These are phyloP conservation scores for Arthrobotrys megalospora DNA, from an alignment of 2,329 filamentous ascomycete species.

Conservation along the genomic window DNA sequence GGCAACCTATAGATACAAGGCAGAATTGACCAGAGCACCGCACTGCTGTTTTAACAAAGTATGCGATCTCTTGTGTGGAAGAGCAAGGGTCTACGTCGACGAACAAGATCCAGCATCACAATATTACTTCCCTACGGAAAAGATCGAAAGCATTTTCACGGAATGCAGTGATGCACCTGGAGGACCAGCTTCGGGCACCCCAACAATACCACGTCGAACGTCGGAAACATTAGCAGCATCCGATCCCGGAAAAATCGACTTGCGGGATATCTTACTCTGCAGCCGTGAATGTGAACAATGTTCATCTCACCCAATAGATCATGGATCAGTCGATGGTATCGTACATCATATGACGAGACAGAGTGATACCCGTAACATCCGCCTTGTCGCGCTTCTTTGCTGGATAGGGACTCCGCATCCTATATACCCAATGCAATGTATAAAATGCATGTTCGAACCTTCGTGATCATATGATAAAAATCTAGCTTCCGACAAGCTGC, in stretches of 20 bases:
- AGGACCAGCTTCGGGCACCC: neutral
- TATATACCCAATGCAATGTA: slow-evolving; percentile 1
- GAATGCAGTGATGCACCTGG: neutral
- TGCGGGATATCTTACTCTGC: neutral
- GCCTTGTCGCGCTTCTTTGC: slow-evolving; percentile 3
- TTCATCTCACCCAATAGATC: neutral
- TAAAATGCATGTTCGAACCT: neutral
- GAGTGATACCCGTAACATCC: slow-evolving; percentile 5
- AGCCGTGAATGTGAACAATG: neutral
- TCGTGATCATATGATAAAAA: neutral
- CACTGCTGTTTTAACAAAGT: neutral
- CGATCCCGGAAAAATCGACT: neutral
- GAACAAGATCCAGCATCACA: neutral
- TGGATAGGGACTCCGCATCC: slow-evolving; percentile 14
- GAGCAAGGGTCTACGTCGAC: neutral
- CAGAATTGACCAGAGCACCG: neutral
- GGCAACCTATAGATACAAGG: neutral
- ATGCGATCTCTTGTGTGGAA: neutral
- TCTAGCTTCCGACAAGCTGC: neutral
- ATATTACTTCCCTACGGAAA: slow-evolving; percentile 3
- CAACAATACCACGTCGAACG: neutral
- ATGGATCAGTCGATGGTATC: neutral
- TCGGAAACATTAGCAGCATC: no score
- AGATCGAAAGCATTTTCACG: neutral
- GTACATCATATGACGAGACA: neutral